These are phyloP conservation scores for Rhododendron williamsianum DNA, from an alignment of 148 eudicot species.

Conservation along the genomic window DNA sequence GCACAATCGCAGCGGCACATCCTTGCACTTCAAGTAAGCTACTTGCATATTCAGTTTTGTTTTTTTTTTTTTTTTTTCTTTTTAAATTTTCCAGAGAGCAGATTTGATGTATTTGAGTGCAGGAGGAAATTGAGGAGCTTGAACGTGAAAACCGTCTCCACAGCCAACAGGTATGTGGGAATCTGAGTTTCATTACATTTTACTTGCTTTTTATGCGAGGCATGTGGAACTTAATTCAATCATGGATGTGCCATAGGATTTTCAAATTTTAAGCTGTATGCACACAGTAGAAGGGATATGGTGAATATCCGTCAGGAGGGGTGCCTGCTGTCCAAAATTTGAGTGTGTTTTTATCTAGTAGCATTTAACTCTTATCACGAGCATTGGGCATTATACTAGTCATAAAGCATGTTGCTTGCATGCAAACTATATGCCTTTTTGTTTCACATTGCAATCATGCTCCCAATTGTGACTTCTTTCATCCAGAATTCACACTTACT, in stretches of 20 bases:
- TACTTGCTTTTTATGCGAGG: not conserved
- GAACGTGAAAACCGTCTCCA: slow-evolving; percentile 96
- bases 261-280: not conserved
- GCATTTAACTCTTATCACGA: not conserved
- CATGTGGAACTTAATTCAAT: not conserved
- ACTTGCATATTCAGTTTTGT: not conserved
- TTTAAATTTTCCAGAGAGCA: not conserved
- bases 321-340: not conserved
- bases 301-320: not conserved
- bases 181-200: slow-evolving; percentile 9
- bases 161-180: slow-evolving; percentile 66
- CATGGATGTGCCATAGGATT: not conserved
- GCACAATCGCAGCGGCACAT: slow-evolving; percentile 96
- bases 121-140: slow-evolving; percentile 99
- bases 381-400: not conserved
- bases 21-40: slow-evolving; percentile 92
- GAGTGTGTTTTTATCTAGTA: not conserved
- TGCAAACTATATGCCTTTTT: not conserved
- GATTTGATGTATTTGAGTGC: slow-evolving; percentile 25
- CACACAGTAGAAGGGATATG: not conserved
- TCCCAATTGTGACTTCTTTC: not conserved
- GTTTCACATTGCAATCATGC: not conserved
- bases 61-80: not conserved
- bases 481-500: too few relatives aligned
- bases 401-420: not conserved